Evolutionary conservation across 2,329 filamentous ascomycete species (phyloP).

Genomic region (Aspergillus piperis): DNA sequence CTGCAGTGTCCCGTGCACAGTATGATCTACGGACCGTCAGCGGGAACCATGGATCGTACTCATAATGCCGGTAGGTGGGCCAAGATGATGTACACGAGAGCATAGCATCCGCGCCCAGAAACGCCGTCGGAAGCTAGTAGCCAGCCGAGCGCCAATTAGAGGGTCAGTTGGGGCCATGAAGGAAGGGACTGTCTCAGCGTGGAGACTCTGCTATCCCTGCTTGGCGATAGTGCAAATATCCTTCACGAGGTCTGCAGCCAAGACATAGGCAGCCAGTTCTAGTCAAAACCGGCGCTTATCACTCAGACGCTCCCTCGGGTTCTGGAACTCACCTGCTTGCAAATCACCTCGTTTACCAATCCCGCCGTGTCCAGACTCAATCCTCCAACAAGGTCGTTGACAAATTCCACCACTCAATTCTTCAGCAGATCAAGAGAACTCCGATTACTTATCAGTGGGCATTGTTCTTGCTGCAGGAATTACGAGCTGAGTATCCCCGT

Average conservation of each 20-base stretch:
- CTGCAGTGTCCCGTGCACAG: neutral
- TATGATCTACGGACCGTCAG: conserved; percentile 1
- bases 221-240: neutral
- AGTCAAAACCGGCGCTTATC: neutral
- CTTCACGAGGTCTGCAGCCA: neutral
- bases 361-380: neutral
- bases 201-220: neutral
- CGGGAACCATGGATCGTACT: neutral
- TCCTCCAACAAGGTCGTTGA: neutral
- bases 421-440: neutral
- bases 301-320: neutral
- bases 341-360: conserved; percentile 1
- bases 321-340: neutral
- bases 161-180: neutral
- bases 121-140: neutral
- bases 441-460: neutral
- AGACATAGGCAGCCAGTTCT: neutral
- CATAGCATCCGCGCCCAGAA: neutral
- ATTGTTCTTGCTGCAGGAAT: neutral
- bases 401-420: neutral
- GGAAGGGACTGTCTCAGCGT: neutral
- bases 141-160: neutral
- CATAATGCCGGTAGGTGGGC: neutral
- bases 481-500: neutral
- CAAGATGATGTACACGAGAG: neutral